These are phyloP conservation scores for Zoysia pacifica DNA, from an alignment of 176 grass and related monocot genomes.

Conservation along the genomic window DNA sequence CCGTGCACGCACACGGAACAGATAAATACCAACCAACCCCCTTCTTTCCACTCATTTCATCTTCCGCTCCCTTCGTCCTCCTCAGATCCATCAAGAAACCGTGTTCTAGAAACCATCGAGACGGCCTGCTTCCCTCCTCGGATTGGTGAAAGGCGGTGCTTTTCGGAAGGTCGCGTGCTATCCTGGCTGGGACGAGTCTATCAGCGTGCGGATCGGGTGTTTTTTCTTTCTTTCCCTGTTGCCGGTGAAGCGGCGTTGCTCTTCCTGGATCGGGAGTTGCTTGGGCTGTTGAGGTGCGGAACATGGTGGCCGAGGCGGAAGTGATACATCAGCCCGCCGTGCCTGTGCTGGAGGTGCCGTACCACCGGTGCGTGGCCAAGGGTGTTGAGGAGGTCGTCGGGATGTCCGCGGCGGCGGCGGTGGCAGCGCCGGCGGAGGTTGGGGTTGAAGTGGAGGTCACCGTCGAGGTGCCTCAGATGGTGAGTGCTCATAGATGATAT, in stretches of 20 bases:
- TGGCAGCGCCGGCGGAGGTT: slow-evolving; percentile 21
- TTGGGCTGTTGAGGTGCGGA: slow-evolving; percentile 3
- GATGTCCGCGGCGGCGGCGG: slow-evolving; percentile 39
- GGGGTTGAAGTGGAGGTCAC: slow-evolving; percentile 52
- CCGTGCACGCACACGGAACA: slow-evolving; percentile 27
- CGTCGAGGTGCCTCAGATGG: slow-evolving; percentile 49
- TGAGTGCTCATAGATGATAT: slow-evolving; percentile 39
- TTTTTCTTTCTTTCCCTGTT: neutral
- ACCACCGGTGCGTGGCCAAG: slow-evolving; percentile 50
- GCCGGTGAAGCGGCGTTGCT: slow-evolving; percentile 6
- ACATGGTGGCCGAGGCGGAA: slow-evolving; percentile 90
- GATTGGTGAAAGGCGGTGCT: slow-evolving; percentile 24
- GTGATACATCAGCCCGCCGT: slow-evolving; percentile 58
- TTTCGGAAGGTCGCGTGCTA: neutral
- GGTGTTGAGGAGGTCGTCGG: slow-evolving; percentile 44
- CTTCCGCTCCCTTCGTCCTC: slow-evolving; percentile 4
- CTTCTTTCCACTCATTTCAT: slow-evolving; percentile 15
- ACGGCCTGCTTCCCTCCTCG: neutral
- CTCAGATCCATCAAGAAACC: slow-evolving; percentile 67
- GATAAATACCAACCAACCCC: slow-evolving; percentile 49
- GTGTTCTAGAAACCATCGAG: slow-evolving; percentile 48
- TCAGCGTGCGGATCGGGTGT: slow-evolving; percentile 31
- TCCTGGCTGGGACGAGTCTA: neutral
- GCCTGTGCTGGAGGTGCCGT: slow-evolving; percentile 57
- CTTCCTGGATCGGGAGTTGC: slow-evolving; percentile 16